Percentiles rank a stretch among this genome's conserved stretches.
Conservation (phyloP, 176 grass and related monocot species). For the Carex parvula region DNA sequence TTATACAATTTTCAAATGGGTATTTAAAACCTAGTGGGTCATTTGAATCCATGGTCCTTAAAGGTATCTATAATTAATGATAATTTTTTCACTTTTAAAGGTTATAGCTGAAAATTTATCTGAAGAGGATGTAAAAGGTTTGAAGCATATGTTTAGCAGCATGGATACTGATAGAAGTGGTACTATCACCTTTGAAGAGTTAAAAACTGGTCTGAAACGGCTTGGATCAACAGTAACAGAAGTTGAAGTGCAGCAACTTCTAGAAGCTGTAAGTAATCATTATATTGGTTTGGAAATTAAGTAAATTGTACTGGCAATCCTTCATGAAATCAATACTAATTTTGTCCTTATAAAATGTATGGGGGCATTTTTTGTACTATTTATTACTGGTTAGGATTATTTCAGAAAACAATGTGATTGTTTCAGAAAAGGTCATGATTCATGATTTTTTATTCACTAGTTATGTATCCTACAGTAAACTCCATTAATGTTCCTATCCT, state of each 20-base stretch:
- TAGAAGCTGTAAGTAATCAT: slow-evolving; percentile 22
- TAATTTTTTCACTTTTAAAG: neutral
- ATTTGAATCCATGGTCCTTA: neutral
- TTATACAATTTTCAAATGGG: neutral
- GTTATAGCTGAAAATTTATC: slow-evolving; percentile 32
- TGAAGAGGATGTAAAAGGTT: slow-evolving; percentile 35
- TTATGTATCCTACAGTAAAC: neutral
- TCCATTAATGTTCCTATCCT: neutral
- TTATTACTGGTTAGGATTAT: neutral
- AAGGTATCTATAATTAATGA: neutral
- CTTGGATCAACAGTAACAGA: slow-evolving; percentile 31
- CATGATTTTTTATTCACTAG: neutral
- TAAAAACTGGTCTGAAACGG: slow-evolving; percentile 20
- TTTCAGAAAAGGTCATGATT: neutral
- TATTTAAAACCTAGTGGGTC: neutral
- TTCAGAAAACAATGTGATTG: neutral
- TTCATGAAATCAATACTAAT: neutral
- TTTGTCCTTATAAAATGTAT: neutral
- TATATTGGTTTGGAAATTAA: neutral
- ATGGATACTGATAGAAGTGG: slow-evolving; percentile 33
- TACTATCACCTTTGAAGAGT: slow-evolving; percentile 34
- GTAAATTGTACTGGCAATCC: neutral
- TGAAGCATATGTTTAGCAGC: slow-evolving; percentile 38
- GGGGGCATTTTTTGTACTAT: neutral
- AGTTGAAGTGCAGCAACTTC: slow-evolving; percentile 26